Conservation (phyloP, 1,139 yeast genomes). For the Saccharomyces hybrid region DNA sequence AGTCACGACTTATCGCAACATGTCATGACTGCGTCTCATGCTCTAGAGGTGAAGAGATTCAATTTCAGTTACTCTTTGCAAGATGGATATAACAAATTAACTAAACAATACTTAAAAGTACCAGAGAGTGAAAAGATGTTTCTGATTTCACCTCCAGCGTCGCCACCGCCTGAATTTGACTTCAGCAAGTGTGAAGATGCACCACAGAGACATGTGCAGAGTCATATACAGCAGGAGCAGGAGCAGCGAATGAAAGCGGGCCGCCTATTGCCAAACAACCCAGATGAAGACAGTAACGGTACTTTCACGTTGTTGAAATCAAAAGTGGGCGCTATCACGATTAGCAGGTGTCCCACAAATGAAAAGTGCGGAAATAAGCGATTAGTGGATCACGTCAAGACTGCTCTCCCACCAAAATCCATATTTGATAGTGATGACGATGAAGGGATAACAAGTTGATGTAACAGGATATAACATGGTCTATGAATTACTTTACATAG, state of each 20-base stretch:
- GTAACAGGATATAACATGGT: too few relatives aligned
- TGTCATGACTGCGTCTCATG: conserved; percentile 5
- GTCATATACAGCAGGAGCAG: conserved; percentile 6
- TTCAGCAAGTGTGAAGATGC: conserved; percentile 33
- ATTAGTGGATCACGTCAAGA: conserved; percentile 8
- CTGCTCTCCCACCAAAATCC: conserved; percentile 33
- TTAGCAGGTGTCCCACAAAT: conserved; percentile 10
- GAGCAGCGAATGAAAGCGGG: conserved; percentile 2
- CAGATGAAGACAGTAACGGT: background rate
- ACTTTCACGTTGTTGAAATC: conserved; percentile 8
- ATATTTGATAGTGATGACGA: conserved; percentile 30
- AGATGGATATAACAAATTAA: conserved; percentile 12
- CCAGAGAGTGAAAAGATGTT: conserved; percentile 32
- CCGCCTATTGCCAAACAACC: background rate
- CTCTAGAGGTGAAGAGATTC: conserved; percentile 2
- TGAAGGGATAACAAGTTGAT: background rate
- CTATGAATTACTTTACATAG: too few relatives aligned
- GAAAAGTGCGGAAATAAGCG: background rate
- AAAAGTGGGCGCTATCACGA: conserved; percentile 12
- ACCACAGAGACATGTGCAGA: conserved; percentile 24
- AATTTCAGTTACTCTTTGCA: conserved; percentile 17
- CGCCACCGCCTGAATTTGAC: conserved; percentile 37
- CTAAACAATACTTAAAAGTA: conserved; percentile 26
- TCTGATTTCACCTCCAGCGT: conserved; percentile 36
- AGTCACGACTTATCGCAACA: conserved; percentile 7